phyloP scores from a whole-genome alignment of 768 basidiomycete species.

The Mrakia blollopis region DNA sequence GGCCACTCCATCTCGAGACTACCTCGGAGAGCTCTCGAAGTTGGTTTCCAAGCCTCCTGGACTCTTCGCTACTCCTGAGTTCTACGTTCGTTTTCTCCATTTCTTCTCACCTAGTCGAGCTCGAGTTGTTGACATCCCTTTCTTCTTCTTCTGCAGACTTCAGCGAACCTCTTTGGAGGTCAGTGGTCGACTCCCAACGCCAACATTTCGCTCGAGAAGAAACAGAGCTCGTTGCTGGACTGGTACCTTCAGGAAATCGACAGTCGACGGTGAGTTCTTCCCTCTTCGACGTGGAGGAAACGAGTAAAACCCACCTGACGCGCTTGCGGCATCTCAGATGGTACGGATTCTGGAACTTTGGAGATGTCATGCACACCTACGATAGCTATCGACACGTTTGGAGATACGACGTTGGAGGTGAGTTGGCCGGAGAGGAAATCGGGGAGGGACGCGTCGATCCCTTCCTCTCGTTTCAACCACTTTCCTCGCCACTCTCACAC shows the following conservation, averaged over 20 bases:
- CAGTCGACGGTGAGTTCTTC: not conserved
- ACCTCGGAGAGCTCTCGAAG: constrained; percentile 1
- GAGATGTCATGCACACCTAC: constrained; percentile 27
- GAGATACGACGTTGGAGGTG: constrained; percentile 18
- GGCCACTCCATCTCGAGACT: not conserved
- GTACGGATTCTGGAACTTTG: not conserved
- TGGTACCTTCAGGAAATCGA: constrained; percentile 22
- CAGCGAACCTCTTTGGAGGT: constrained; percentile 4
- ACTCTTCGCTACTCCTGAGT: constrained; percentile 8
- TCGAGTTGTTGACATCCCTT: too few species aligned
- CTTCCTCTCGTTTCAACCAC: too few species aligned
- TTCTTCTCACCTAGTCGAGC: too few species aligned
- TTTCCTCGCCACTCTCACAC: too few species aligned
- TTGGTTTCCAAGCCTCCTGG: not conserved
- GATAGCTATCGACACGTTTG: constrained; percentile 2
- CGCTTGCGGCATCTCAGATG: too few species aligned
- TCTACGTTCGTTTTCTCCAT: not conserved
- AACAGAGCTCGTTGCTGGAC: constrained; percentile 7
- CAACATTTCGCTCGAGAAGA: not conserved
- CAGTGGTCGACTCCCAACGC: not conserved
- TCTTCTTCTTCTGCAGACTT: too few species aligned
- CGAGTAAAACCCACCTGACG: too few species aligned
- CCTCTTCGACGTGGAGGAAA: too few species aligned
- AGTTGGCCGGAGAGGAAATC: not conserved
- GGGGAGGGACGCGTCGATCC: too few species aligned